Evolutionary conservation across 2,329 filamentous ascomycete genomes (phyloP).

Genomic region (Fusarium austroafricanum): DNA sequence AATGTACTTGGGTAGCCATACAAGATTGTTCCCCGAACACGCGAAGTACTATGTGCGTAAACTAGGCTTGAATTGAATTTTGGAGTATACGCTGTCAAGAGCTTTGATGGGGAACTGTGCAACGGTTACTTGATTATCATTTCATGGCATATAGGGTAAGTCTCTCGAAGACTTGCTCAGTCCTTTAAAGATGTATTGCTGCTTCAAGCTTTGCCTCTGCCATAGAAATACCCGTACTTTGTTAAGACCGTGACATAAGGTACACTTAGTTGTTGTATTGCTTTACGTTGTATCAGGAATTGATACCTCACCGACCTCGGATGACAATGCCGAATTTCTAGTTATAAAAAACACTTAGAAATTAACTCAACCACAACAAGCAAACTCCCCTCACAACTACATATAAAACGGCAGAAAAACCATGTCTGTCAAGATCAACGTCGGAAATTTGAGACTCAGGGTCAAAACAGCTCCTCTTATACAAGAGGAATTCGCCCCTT

Average conservation of each 20-base stretch:
- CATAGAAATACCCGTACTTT: background rate
- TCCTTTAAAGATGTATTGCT: background rate
- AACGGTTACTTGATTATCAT: too few relatives aligned
- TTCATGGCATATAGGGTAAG: background rate
- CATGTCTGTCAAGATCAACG: slow-evolving; percentile 46
- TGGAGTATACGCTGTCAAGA: too few relatives aligned
- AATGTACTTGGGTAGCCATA: background rate
- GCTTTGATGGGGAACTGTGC: too few relatives aligned
- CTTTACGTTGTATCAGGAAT: background rate
- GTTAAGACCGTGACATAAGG: background rate
- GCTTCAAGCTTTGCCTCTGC: background rate
- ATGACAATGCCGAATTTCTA: background rate
- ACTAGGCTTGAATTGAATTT: background rate
- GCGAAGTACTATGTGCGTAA: background rate
- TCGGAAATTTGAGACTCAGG: slow-evolving; percentile 41
- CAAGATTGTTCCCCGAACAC: too few relatives aligned
- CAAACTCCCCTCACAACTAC: background rate
- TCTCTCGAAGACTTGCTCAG: background rate
- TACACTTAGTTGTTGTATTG: slow-evolving; percentile 57
- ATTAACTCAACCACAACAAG: slow-evolving; percentile 3
- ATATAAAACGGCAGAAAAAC: background rate
- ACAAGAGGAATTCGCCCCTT: slow-evolving; percentile 75
- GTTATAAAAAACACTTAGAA: background rate
- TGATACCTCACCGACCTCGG: slow-evolving; percentile 16
- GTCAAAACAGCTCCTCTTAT: slow-evolving; percentile 75